These are phyloP conservation scores for Candida neerlandica DNA, from an alignment of 1,139 yeast genomes.

Conservation along the genomic window DNA sequence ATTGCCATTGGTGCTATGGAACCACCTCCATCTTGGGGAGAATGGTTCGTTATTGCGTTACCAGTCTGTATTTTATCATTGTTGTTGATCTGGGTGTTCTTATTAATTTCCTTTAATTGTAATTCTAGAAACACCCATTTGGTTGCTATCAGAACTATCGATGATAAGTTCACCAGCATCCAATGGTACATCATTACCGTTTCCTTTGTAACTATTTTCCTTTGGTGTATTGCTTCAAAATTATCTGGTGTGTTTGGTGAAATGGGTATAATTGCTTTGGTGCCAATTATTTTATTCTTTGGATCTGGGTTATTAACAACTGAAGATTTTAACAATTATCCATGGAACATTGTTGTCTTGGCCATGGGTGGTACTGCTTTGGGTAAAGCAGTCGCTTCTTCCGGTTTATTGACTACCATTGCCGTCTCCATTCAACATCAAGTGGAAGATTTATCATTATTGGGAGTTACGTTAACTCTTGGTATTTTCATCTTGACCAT, in stretches of 20 bases:
- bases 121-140: constrained; percentile 43
- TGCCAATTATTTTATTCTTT: constrained; percentile 67
- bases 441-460: constrained; percentile 57
- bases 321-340: constrained; percentile 69
- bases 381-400: constrained; percentile 73
- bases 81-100: constrained; percentile 56
- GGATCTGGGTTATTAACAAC: constrained; percentile 71
- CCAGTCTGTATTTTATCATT: constrained; percentile 63
- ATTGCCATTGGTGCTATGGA: constrained; percentile 70
- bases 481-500: constrained; percentile 66
- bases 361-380: constrained; percentile 83
- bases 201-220: constrained; percentile 55
- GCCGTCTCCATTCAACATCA: constrained; percentile 58
- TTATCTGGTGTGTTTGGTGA: constrained; percentile 63
- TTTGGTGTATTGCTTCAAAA: constrained; percentile 72
- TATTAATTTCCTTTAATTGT: constrained; percentile 59
- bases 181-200: constrained; percentile 67
- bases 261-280: constrained; percentile 68
- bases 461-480: constrained; percentile 64
- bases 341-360: constrained; percentile 74
- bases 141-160: constrained; percentile 58
- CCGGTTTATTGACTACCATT: constrained; percentile 67
- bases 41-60: constrained; percentile 70
- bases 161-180: constrained; percentile 57
- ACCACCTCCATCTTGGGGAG: constrained; percentile 75